Evolutionary conservation across 768 basidiomycete genomes (phyloP).

Genomic region (Boletus pseudopeckii): DNA sequence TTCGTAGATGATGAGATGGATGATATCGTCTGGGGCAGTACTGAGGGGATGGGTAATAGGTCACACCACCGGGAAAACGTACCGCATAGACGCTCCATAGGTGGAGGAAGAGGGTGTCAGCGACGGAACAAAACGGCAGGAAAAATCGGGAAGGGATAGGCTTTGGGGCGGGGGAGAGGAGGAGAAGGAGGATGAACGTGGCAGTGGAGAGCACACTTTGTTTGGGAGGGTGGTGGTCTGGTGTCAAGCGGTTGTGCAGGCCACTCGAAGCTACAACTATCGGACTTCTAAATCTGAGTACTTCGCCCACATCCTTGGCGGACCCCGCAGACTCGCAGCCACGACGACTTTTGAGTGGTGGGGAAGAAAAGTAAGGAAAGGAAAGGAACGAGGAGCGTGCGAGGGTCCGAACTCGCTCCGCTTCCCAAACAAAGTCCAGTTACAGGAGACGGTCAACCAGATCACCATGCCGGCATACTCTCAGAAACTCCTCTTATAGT

Average conservation of each 20-base stretch:
- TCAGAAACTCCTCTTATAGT: constrained; percentile 41
- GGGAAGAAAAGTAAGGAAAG: neutral
- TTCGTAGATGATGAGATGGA: constrained; percentile 72
- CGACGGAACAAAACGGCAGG: neutral
- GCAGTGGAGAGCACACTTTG: constrained; percentile 21
- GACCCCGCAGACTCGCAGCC: constrained; percentile 31
- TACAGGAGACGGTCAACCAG: constrained; percentile 6
- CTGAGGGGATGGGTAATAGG: constrained; percentile 10
- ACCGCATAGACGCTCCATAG: constrained; percentile 71
- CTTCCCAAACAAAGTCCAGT: constrained; percentile 1
- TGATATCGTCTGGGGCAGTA: constrained; percentile 49
- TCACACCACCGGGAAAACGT: constrained; percentile 28
- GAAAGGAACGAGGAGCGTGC: neutral
- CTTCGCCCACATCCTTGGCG: constrained; percentile 23
- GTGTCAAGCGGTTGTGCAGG: constrained; percentile 32
- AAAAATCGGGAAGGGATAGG: constrained; percentile 2
- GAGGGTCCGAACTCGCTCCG: neutral
- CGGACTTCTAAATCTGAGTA: constrained; percentile 36
- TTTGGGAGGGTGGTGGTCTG: constrained; percentile 34
- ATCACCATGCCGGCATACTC: constrained; percentile 32
- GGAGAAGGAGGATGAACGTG: neutral
- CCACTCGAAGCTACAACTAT: constrained; percentile 30
- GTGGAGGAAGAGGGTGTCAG: constrained; percentile 1
- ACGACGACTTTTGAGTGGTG: constrained; percentile 2
- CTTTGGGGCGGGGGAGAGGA: neutral